Conservation (phyloP, 202 grass and related monocot species). For the Zoysia matrella region DNA sequence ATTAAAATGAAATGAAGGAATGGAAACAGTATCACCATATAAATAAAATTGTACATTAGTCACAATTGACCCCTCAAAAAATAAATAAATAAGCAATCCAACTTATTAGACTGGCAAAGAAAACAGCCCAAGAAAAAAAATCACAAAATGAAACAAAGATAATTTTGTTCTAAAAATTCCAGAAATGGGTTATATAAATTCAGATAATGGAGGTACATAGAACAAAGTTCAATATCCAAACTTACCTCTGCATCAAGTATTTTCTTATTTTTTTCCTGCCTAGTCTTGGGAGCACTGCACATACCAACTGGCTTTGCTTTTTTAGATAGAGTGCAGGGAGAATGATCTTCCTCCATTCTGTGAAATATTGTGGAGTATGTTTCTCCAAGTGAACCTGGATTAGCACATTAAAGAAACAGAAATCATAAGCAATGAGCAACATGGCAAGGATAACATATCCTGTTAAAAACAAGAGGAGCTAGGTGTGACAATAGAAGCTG, state of each 20-base stretch:
- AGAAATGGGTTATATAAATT: slow-evolving; percentile 14
- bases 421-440: slow-evolving; percentile 20
- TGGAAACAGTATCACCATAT: slow-evolving; percentile 9
- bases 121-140: slow-evolving; percentile 27
- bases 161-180: background rate
- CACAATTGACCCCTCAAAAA: background rate
- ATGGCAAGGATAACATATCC: slow-evolving; percentile 29
- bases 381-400: slow-evolving; percentile 44
- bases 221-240: slow-evolving; percentile 28
- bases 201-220: slow-evolving; percentile 1
- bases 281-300: slow-evolving; percentile 31
- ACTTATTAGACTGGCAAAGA: background rate
- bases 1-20: slow-evolving; percentile 1
- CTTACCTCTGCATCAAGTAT: slow-evolving; percentile 50
- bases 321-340: slow-evolving; percentile 34
- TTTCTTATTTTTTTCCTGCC: slow-evolving; percentile 47
- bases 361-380: slow-evolving; percentile 23
- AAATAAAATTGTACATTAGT: slow-evolving; percentile 19
- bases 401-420: slow-evolving; percentile 20
- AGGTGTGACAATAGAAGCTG: slow-evolving; percentile 21
- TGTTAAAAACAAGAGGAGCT: slow-evolving; percentile 30
- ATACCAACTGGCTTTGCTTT: slow-evolving; percentile 38
- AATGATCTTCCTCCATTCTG: slow-evolving; percentile 37
- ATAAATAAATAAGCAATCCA: background rate
- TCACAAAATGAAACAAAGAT: background rate